Base-by-base conservation (phyloP, 306 rosid species). In the Vicia faba region DNA sequence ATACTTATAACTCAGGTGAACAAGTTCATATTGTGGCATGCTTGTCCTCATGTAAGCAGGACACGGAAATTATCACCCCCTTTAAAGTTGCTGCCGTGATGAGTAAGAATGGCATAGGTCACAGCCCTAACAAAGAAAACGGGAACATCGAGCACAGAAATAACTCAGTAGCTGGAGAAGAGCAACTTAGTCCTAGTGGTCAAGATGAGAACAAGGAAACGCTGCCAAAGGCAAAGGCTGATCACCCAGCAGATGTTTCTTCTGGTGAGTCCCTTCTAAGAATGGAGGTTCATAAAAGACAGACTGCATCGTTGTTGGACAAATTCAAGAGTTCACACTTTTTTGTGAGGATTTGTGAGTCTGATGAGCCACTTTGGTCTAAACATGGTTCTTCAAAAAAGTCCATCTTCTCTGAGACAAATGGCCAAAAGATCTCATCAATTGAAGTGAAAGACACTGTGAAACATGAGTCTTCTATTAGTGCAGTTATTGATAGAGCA, bases 11-110 rank as follows among this genome's bases (percentile, higher is more conserved):
- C 82, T 31, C 85, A 93, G 99, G 99, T 49, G 99, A 93, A 82
- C 97, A 90, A 65, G 87, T 88, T 74, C 89, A 88, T 49, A 81
- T 93, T 62, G 66, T 93, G 81, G 97, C 96, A 18, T 93, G 97
- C 85, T 81, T 93, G 78, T 86, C 97, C 40, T 95, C 95, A 2
- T 78, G 83, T 78, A 85, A 86, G 81, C 84, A 81, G 78, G 97
- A 93, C 68, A 78, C 85, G 38, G 96, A 90, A 84, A 82, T 91
- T 68, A 83, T 93, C 44, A 93, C 99, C 72, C 99, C 99, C 16
- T 93, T 93, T 81, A 93, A 93, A 84, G 89, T 93, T 72, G 97
- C 99, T 64, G 99, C 97, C 8, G 77, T 74, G 69, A 88, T 90
- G 97, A 83, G 83, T 87, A 93, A 82, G 85, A 86, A 88, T 83